phyloP scores from a whole-genome alignment of 495 filamentous ascomycete species.

The Tuber magnatum region DNA sequence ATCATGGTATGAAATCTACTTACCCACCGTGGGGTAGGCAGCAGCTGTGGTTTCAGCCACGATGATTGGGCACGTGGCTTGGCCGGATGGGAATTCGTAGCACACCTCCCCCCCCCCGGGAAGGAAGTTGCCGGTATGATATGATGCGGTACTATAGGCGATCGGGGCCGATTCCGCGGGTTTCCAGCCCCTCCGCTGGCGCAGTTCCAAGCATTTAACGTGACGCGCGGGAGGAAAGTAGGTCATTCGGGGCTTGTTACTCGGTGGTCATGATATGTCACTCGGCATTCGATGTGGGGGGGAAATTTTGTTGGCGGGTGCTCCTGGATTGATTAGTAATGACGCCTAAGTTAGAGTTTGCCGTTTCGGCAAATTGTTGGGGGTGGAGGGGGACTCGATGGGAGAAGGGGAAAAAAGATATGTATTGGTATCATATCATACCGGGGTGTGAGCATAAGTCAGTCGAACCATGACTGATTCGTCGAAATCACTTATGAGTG shows the following conservation, averaged over 20 bases:
- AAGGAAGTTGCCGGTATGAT: neutral
- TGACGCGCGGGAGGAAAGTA: too few relatives aligned
- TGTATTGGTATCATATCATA: too few relatives aligned
- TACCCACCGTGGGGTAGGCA: neutral
- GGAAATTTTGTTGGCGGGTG: neutral
- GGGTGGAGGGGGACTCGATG: neutral
- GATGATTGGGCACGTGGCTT: neutral
- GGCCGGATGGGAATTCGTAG: neutral
- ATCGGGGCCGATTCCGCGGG: neutral
- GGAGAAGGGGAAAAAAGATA: neutral
- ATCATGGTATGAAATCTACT: neutral
- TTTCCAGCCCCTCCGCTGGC: too few relatives aligned
- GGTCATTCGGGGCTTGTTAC: neutral
- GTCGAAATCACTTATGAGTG: too few relatives aligned
- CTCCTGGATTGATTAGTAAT: neutral
- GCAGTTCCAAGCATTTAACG: too few relatives aligned
- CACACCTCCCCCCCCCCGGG: too few relatives aligned
- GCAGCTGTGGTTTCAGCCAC: neutral
- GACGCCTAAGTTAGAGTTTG: neutral
- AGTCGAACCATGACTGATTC: too few relatives aligned
- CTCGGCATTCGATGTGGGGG: neutral
- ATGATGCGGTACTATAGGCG: neutral
- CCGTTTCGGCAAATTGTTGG: neutral
- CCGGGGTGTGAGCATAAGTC: too few relatives aligned
- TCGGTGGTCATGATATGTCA: neutral